phyloP scores from a whole-genome alignment of 2,329 filamentous ascomycete genomes.

The Pyricularia grisea region DNA sequence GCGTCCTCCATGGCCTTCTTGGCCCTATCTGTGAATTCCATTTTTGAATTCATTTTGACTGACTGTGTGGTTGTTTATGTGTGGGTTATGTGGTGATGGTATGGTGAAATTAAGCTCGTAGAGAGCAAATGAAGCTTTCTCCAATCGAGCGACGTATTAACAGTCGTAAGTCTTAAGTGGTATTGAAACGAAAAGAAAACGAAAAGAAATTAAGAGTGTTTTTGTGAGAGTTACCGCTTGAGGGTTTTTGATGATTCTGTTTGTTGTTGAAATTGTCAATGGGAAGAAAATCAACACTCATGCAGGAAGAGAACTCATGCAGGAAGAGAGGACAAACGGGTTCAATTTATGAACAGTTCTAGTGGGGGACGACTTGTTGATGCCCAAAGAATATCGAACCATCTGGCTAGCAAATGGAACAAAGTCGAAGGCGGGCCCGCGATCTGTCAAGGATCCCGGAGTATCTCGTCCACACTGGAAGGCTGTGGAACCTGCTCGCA shows the following conservation, averaged over 20 bases:
- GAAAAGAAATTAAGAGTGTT: not conserved
- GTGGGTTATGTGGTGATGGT: constrained; percentile 1
- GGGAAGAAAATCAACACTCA: not conserved
- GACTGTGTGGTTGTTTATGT: constrained; percentile 13
- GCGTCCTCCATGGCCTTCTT: constrained; percentile 85
- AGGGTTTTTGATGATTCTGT: not conserved
- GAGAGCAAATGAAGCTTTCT: not conserved
- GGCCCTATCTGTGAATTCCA: constrained; percentile 91
- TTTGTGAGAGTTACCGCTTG: not conserved
- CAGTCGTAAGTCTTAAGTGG: not conserved
- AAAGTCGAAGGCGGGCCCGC: not conserved
- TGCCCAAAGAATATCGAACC: constrained; percentile 1
- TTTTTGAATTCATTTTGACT: constrained; percentile 58
- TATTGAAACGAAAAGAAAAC: not conserved
- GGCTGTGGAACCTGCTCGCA: not conserved
- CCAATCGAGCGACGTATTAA: too few species aligned
- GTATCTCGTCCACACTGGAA: not conserved
- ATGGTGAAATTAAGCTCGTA: not conserved
- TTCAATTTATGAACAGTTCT: not conserved
- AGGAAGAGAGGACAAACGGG: not conserved
- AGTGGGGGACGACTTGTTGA: not conserved
- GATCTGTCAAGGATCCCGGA: not conserved
- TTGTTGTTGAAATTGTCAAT: not conserved
- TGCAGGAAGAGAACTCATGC: too few species aligned
- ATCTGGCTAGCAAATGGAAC: not conserved